Evolutionary conservation across 352 stramenopile genomes (phyloP), one percentile per base, ranked within the genome.

Genomic region (Phytophthora chlamydospora): DNA sequence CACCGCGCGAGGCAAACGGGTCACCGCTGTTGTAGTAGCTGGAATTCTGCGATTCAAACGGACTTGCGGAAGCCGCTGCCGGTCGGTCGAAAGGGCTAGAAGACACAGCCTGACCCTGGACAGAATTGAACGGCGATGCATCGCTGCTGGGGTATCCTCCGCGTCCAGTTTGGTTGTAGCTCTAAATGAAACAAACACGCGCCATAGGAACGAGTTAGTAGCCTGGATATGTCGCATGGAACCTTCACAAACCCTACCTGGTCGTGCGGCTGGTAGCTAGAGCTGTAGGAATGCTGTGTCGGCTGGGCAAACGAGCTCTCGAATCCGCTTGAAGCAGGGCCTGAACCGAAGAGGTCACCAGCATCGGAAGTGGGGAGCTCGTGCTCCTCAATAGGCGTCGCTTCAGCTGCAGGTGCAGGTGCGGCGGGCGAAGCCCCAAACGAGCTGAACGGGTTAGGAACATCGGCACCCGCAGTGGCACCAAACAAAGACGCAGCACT

Each of bases 401-500:
- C 19, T 49, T 57, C 51, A 31, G 16, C 39, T 50, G 39, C 6
- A 41, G 51, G 17, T 4, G 51, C 29, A 44, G 51, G 17, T 3
- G 51, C 29, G 41, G 53, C 42, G 31, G 63, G 24, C 4, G 49
- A 36, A 14, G 58, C 56, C 29, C 59, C 55, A 46, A 81, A 88
- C 11, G 76, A 83, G 21, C 66, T 66, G 38, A 91, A 93, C 19
- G 74, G 78, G 29, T 88, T 89, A 7, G 76, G 56, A 19, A 73
- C 68, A 64, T 81, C 71, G 24, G 59, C 63, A 49, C 62, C 65
- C 43, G 66, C 55, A 16, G 80, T 89, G 10, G 69, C 59, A 34
- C 78, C 81, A 75, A 93, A 93, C 2, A 93, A 70, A 3, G 75
- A 90, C 9, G 74, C 58, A 41, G 84, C 80, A 62, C 68, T 86